Evolutionary conservation across 176 grass and related monocot species (phyloP).

Genomic region (Carex parvula): DNA sequence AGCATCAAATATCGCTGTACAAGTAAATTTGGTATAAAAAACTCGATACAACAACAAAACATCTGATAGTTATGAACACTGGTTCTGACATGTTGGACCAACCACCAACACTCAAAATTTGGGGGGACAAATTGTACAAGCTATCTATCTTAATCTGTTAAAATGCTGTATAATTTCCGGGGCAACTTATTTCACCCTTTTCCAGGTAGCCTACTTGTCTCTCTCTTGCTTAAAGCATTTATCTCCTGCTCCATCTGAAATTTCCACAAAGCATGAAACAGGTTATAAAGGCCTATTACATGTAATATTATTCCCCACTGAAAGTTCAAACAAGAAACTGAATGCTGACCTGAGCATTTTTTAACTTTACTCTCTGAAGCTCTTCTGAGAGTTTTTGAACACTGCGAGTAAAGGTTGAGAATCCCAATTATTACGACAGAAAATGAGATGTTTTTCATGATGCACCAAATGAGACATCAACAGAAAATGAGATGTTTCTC

Average conservation of each 20-base stretch:
- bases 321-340: not conserved
- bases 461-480: not conserved
- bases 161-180: constrained; percentile 21
- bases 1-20: constrained; percentile 5
- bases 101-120: constrained; percentile 25
- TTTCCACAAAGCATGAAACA: constrained; percentile 1
- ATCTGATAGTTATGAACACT: constrained; percentile 7
- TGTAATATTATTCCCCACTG: not conserved
- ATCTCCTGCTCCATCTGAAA: constrained; percentile 75
- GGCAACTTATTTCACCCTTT: constrained; percentile 19
- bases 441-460: not conserved
- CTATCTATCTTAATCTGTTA: constrained; percentile 23
- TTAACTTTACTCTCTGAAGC: constrained; percentile 53
- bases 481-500: not conserved
- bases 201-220: constrained; percentile 32
- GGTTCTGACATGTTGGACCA: constrained; percentile 20
- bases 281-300: constrained; percentile 14
- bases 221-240: constrained; percentile 47
- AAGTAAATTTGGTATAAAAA: constrained; percentile 20
- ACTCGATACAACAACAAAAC: constrained; percentile 20
- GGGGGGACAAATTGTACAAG: constrained; percentile 26
- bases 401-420: constrained; percentile 41
- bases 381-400: constrained; percentile 57
- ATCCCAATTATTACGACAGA: not conserved
- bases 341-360: constrained; percentile 54